Evolutionary conservation across 805 yeast genomes (phyloP).

Genomic region (Metschnikowia kunwiensis): DNA sequence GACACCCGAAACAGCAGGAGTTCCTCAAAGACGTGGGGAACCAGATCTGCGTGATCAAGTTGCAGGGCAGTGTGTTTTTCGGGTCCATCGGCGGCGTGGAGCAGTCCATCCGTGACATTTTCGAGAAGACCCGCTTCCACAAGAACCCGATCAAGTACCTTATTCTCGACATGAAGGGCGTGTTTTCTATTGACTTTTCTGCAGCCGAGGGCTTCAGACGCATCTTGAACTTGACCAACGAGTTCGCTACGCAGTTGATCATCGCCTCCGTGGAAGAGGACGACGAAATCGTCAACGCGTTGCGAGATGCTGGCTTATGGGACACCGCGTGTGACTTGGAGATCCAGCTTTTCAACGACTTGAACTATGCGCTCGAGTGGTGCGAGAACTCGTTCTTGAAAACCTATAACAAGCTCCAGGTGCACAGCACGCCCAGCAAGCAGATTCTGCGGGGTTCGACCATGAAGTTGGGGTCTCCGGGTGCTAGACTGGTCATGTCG

Average conservation of each 20-base stretch:
- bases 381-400: constrained; percentile 87
- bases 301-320: constrained; percentile 82
- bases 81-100: constrained; percentile 96
- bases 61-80: constrained; percentile 87
- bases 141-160: constrained; percentile 71
- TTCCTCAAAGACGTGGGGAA: constrained; percentile 83
- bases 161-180: constrained; percentile 80
- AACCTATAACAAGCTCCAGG: constrained; percentile 46
- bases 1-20: constrained; percentile 86
- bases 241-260: constrained; percentile 66
- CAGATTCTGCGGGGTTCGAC: constrained; percentile 11
- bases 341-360: constrained; percentile 67
- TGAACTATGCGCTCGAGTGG: constrained; percentile 92
- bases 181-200: constrained; percentile 80
- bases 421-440: constrained; percentile 19
- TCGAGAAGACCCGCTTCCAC: constrained; percentile 52
- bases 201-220: constrained; percentile 95
- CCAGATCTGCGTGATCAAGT: constrained; percentile 82
- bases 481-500: constrained; percentile 15
- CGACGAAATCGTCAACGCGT: constrained; percentile 63
- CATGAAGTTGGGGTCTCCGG: constrained; percentile 3
- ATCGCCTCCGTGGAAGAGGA: constrained; percentile 73
- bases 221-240: constrained; percentile 71
- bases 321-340: constrained; percentile 35
- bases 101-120: constrained; percentile 59